These are phyloP conservation scores for Gonium pectorale DNA, from an alignment of 139 green algal genomes.

Conservation along the genomic window DNA sequence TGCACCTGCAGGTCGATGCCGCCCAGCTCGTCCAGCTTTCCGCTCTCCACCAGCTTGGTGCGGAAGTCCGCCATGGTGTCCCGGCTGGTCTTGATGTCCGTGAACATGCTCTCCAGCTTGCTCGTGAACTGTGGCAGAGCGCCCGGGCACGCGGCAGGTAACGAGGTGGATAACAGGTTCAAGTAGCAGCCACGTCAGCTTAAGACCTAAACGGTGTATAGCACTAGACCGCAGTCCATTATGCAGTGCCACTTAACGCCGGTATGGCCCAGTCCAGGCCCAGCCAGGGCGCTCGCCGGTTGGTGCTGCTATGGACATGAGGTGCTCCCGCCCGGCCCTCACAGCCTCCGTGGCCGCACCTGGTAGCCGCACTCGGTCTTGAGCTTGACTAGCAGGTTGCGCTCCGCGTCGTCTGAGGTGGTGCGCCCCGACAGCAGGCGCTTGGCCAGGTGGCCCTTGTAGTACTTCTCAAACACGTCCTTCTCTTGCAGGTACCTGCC, in stretches of 20 bases:
- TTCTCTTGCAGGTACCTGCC: constrained; percentile 93
- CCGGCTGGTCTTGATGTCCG: constrained; percentile 93
- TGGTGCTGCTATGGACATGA: too few relatives aligned
- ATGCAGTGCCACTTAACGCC: too few relatives aligned
- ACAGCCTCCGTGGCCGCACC: too few relatives aligned
- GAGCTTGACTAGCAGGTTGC: constrained; percentile 94
- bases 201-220: too few relatives aligned
- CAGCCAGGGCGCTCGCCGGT: too few relatives aligned
- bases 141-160: too few relatives aligned
- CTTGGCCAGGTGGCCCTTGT: constrained; percentile 98
- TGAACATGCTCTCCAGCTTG: constrained; percentile 99
- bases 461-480: constrained; percentile 99
- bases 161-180: too few relatives aligned
- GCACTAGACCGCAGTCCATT: too few relatives aligned
- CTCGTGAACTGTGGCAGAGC: constrained; percentile 95
- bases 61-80: constrained; percentile 92
- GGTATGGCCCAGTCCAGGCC: too few relatives aligned
- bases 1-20: constrained; percentile 85
- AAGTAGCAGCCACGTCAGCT: too few relatives aligned
- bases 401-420: constrained; percentile 85
- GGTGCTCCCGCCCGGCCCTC: too few relatives aligned
- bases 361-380: constrained; percentile 98
- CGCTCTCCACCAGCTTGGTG: constrained; percentile 50
- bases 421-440: constrained; percentile 86
- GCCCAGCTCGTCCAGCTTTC: constrained; percentile 48